A percentile compares a stretch with the other conserved stretches of the same genome.
These are phyloP conservation scores for Globisporangium paddicum DNA, from an alignment of 352 stramenopile species.

Conservation along the genomic window DNA sequence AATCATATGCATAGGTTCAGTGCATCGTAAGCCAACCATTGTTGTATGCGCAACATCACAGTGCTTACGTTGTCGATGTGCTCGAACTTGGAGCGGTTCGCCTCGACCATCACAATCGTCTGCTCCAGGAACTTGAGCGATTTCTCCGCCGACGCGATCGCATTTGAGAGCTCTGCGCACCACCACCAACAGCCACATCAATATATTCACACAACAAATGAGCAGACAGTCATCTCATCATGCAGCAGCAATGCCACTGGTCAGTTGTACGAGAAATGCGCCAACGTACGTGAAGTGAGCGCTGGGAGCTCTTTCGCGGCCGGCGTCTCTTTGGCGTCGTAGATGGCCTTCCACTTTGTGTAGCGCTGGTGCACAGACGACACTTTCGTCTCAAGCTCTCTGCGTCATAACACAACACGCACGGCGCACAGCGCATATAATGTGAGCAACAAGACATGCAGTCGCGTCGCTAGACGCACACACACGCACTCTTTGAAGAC, in stretches of 20 bases:
- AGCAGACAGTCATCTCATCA: neutral
- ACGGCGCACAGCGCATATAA: neutral
- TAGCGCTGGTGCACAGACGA: conserved; percentile 67
- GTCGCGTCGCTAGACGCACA: neutral
- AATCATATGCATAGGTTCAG: neutral
- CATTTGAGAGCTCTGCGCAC: conserved; percentile 48
- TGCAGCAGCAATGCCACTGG: neutral
- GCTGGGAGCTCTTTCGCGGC: conserved; percentile 45
- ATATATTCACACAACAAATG: neutral
- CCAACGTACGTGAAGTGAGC: conserved; percentile 42
- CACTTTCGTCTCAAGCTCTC: conserved; percentile 73
- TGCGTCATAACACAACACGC: conserved; percentile 15
- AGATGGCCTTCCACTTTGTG: conserved; percentile 57
- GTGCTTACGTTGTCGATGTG: conserved; percentile 55
- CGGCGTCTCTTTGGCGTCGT: conserved; percentile 36
- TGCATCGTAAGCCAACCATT: too few species aligned
- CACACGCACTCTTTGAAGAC: conserved; percentile 76
- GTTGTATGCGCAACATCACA: neutral
- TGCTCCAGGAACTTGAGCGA: conserved; percentile 80
- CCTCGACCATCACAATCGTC: conserved; percentile 78
- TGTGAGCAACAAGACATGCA: too few species aligned
- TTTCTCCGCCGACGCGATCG: conserved; percentile 55
- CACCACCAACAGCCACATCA: neutral
- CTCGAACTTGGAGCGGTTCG: conserved; percentile 74
- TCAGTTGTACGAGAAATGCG: neutral